Evolutionary conservation across 164 flowering plant genomes (phyloP), one percentile per base, ranked within the genome.

Genomic region (Cinnamomum chago): DNA sequence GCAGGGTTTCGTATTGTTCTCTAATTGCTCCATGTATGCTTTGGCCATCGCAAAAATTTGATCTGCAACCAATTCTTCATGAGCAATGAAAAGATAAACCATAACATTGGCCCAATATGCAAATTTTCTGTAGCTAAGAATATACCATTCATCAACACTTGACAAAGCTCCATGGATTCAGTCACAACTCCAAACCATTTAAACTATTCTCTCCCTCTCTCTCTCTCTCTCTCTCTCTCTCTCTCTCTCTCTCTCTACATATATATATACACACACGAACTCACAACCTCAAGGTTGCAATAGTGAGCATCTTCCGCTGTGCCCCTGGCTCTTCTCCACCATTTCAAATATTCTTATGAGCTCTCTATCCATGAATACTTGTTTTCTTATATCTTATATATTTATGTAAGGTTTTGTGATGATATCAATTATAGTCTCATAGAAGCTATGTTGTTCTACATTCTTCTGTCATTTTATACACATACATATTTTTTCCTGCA

Each of bases 401-500:
- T 13, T 52, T 13, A 9, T 52, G 18, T 52, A 52, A 30, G 35
- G 35, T 30, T 30, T 30, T 30, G 35, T 6, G 18, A 17, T 18
- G 60, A 20, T 55, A 17, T 55, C 18, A 55, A 55, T 18, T 13
- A 17, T 30, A 30, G 35, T 30, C 35, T 30, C 5, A 4, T 55
- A 55, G 60, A 55, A 55, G 17, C n/a, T 55, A 55, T 55, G 60
- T 15, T 20, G 20, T 55, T 55, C 18, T 55, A 55, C n/a, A 4
- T 55, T 55, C n/a, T 55, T 17, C 60, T 20, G 20, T 15, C n/a
- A 55, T 55, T 17, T 20, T 55, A 15, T 55, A 3, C 5, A 15
- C 18, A 3, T 18, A 55, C 17, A 15, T 14, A 55, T 15, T 15
- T 55, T 55, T 55, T 15, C n/a, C 17, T 75, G 76, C 74, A 81